phyloP scores from a whole-genome alignment of 768 basidiomycete genomes.

The Rhodocollybia butyracea region DNA sequence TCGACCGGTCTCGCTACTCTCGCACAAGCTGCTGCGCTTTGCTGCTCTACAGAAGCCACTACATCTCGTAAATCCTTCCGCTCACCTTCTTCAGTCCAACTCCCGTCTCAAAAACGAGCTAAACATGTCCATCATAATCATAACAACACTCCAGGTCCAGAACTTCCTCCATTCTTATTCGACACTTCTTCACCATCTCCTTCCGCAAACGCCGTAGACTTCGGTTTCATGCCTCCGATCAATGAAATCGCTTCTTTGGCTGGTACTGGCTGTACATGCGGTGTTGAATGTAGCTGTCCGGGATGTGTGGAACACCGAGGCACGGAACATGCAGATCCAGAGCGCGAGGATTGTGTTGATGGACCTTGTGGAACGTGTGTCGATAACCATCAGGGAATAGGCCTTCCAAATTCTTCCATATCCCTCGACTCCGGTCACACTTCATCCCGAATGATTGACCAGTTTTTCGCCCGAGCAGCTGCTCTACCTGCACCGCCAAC shows the following conservation, averaged over 20 bases:
- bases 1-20: constrained; percentile 27
- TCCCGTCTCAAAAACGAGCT: constrained; percentile 24
- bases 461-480: constrained; percentile 68
- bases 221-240: constrained; percentile 59
- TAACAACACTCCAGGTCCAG: constrained; percentile 28
- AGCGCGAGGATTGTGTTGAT: constrained; percentile 45
- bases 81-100: not conserved
- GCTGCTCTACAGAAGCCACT: constrained; percentile 10
- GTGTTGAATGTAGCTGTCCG: constrained; percentile 64
- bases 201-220: constrained; percentile 36
- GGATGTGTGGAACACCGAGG: constrained; percentile 74
- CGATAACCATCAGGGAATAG: constrained; percentile 45
- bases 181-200: constrained; percentile 21
- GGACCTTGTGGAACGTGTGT: constrained; percentile 59
- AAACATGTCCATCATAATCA: constrained; percentile 12
- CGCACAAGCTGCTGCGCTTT: constrained; percentile 36
- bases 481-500: constrained; percentile 58
- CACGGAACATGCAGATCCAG: constrained; percentile 37
- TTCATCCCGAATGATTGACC: constrained; percentile 40
- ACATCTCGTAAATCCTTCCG: too few species aligned
- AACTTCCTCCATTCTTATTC: constrained; percentile 47
- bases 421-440: not conserved
- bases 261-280: constrained; percentile 72
- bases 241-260: constrained; percentile 56
- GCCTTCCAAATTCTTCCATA: constrained; percentile 33